phyloP scores from a whole-genome alignment of 257 asterid species.

The Solanum pimpinellifolium region DNA sequence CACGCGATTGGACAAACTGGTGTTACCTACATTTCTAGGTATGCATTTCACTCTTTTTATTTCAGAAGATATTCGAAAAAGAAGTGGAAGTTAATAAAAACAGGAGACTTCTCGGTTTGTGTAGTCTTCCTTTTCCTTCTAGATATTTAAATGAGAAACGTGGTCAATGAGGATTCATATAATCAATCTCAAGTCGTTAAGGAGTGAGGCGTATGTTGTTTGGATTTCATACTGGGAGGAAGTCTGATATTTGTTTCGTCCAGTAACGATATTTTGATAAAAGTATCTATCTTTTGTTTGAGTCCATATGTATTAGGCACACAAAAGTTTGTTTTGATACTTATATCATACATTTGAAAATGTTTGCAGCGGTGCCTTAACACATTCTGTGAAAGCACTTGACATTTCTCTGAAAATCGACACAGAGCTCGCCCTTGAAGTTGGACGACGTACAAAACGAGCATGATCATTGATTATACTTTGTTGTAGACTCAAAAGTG shows the following conservation, averaged over 20 bases:
- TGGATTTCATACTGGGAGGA: not conserved
- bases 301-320: not conserved
- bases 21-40: slow-evolving; percentile 89
- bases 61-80: not conserved
- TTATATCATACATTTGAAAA: not conserved
- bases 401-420: slow-evolving; percentile 91
- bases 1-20: slow-evolving; percentile 89
- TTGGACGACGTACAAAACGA: slow-evolving; percentile 88
- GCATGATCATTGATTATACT: slow-evolving; percentile 30
- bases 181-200: not conserved
- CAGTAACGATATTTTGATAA: not conserved
- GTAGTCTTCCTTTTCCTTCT: not conserved
- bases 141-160: not conserved
- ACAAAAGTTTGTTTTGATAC: not conserved
- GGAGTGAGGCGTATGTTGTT: not conserved
- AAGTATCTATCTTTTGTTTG: not conserved
- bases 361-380: slow-evolving; percentile 74
- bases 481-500: not conserved
- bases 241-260: not conserved
- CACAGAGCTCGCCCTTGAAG: slow-evolving; percentile 92
- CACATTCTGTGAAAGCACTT: slow-evolving; percentile 95
- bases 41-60: not conserved
- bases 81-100: not conserved
- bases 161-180: not conserved
- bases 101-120: not conserved